Evolutionary conservation across 2,329 filamentous ascomycete species (phyloP), one percentile per base, ranked within the genome.

Genomic region (Chaetomiaceae sp.): DNA sequence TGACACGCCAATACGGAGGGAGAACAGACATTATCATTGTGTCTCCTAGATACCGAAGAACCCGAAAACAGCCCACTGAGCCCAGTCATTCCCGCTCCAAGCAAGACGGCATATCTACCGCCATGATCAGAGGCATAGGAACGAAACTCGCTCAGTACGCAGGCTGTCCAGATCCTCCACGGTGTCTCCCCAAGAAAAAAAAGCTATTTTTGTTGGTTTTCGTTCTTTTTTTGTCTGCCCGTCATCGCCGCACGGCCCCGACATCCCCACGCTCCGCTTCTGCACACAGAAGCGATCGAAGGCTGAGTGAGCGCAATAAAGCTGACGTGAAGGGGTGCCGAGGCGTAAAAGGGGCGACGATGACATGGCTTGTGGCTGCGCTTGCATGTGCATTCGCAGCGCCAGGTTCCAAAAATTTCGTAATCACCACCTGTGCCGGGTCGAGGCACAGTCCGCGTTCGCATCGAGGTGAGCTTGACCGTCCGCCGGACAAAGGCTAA

Each of bases 401-500:
- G 47, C 26, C 44, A 30, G 27, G 38, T 15, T 45, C 47, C 44
- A 49, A 49, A 49, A 47, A 4, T 42, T 19, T 10, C 14, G 26
- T 14, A 3, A 19, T 38, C 32, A 17, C 24, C 22, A 24, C 9
- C 22, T 9, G 22, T 24, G 22, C 6, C 22, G 22, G 22, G 22
- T 24, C 22, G 22, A 6, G 22, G 5, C 22, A 24, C 5, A 24
- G 6, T 24, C 22, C 22, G 9, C 18, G n/a, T n/a, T 11, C 8
- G 22, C 26, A 35, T 18, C 14, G 30, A 26, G 19, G 4, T 19
- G 26, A 15, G 19, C 19, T 10, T 10, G 20, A n/a, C 37, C 44
- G 44, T 44, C 45, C 38, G 43, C 51, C 51, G 41, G 44, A 33
- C 49, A 42, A 52, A 46, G 49, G 49, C 47, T 37, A 20, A 41